A percentile compares a stretch with the other conserved stretches of the same genome.
Conservation (phyloP, 108 stramenopile genomes). For the Skeletonema marinoi region DNA sequence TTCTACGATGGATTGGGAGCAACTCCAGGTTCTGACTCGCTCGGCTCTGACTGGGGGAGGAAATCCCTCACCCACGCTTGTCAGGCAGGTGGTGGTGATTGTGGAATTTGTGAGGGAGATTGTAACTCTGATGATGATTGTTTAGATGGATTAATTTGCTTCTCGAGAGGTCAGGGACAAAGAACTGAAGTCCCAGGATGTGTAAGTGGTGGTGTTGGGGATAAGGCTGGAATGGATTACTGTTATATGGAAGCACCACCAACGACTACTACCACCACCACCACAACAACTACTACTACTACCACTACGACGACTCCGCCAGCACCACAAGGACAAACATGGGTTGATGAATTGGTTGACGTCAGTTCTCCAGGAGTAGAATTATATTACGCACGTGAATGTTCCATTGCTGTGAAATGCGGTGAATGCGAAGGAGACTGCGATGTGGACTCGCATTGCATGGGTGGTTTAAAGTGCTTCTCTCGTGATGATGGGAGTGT, state of each 20-base stretch:
- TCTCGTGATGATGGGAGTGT: slow-evolving; percentile 26
- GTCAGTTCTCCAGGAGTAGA: neutral
- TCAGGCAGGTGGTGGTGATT: slow-evolving; percentile 16
- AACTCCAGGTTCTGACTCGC: neutral
- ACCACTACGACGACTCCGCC: neutral
- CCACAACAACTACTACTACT: slow-evolving; percentile 16
- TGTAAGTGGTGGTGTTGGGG: slow-evolving; percentile 23
- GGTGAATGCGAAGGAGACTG: slow-evolving; percentile 44
- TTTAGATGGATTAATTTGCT: slow-evolving; percentile 31
- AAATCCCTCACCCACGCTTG: slow-evolving; percentile 15
- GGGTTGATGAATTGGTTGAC: slow-evolving; percentile 2
- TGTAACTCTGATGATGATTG: slow-evolving; percentile 48
- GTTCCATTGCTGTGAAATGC: slow-evolving; percentile 22
- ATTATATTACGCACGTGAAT: slow-evolving; percentile 37
- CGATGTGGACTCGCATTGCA: slow-evolving; percentile 36
- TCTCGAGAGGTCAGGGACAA: slow-evolving; percentile 35
- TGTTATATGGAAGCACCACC: slow-evolving; percentile 34
- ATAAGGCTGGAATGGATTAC: slow-evolving; percentile 42
- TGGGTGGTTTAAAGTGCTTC: slow-evolving; percentile 21
- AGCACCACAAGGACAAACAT: neutral
- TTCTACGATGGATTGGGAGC: slow-evolving; percentile 3
- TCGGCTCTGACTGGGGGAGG: slow-evolving; percentile 21
- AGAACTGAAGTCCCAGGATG: slow-evolving; percentile 44
- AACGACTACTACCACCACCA: slow-evolving; percentile 22
- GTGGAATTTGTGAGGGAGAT: slow-evolving; percentile 46